phyloP scores from a whole-genome alignment of 495 filamentous ascomycete species.

The Penicillium flavigenum region DNA sequence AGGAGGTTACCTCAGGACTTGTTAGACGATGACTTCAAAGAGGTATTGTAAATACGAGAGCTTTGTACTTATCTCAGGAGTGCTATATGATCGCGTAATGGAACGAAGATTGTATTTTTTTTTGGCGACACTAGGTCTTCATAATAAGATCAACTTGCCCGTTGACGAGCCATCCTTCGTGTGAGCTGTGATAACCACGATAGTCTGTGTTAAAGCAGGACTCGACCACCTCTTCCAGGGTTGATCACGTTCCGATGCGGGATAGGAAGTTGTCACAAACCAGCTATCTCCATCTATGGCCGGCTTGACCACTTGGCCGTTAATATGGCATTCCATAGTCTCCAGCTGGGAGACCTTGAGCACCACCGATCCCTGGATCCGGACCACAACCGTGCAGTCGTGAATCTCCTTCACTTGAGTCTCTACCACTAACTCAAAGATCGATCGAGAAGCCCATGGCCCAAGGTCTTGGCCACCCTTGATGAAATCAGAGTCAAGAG shows the following conservation, averaged over 20 bases:
- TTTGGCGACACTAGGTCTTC: not conserved
- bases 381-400: constrained; percentile 22
- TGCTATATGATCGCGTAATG: not conserved
- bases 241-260: constrained; percentile 27
- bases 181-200: constrained; percentile 26
- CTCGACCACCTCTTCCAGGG: constrained; percentile 34
- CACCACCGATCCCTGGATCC: constrained; percentile 19
- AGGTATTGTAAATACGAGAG: not conserved
- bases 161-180: constrained; percentile 15
- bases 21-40: not conserved
- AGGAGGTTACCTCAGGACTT: constrained; percentile 6
- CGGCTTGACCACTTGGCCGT: constrained; percentile 28
- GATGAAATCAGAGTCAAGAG: constrained; percentile 31
- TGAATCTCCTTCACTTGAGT: constrained; percentile 23
- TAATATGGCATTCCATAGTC: constrained; percentile 26
- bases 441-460: not conserved
- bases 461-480: not conserved
- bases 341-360: constrained; percentile 8
- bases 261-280: constrained; percentile 25
- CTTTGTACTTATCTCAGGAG: not conserved
- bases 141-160: constrained; percentile 33
- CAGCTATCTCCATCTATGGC: constrained; percentile 17
- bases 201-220: constrained; percentile 33
- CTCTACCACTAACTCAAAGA: constrained; percentile 20
- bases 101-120: not conserved